phyloP scores from a whole-genome alignment of 2,329 filamentous ascomycete species.

The Neospermospora avenae region DNA sequence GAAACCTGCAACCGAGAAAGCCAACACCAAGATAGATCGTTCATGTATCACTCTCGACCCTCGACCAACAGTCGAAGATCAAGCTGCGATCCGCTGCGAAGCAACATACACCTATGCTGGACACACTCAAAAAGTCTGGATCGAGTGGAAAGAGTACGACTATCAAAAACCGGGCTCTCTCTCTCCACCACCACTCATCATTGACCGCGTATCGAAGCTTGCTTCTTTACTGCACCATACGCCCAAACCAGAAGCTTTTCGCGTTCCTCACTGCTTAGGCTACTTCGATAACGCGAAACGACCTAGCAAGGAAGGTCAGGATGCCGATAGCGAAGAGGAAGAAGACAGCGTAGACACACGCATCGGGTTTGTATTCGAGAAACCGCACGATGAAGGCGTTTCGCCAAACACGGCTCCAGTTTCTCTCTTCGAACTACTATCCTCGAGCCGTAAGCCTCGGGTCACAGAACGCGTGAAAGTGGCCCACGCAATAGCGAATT shows the following conservation, averaged over 20 bases:
- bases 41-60: not conserved
- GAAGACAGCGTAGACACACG: constrained; percentile 40
- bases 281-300: constrained; percentile 44
- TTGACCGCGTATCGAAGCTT: constrained; percentile 45
- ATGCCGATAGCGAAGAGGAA: constrained; percentile 32
- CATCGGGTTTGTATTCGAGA: constrained; percentile 53
- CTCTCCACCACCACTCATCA: constrained; percentile 41
- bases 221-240: constrained; percentile 46
- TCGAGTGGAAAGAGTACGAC: constrained; percentile 51
- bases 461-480: constrained; percentile 51
- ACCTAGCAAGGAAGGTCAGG: not conserved
- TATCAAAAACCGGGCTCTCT: constrained; percentile 34
- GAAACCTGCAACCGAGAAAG: constrained; percentile 12
- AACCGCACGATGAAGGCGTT: constrained; percentile 38
- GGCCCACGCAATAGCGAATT: constrained; percentile 50
- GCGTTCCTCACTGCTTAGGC: constrained; percentile 49
- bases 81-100: constrained; percentile 2
- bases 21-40: constrained; percentile 3
- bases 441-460: constrained; percentile 41
- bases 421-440: constrained; percentile 47
- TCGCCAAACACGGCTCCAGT: constrained; percentile 41
- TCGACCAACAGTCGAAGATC: not conserved
- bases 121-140: constrained; percentile 38
- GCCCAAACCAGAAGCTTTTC: constrained; percentile 47
- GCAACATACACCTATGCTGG: not conserved